A percentile compares a stretch with the other conserved stretches of the same genome.
These are phyloP conservation scores for Trichoderma semiorbis DNA, from an alignment of 2,329 filamentous ascomycete species.

Conservation along the genomic window DNA sequence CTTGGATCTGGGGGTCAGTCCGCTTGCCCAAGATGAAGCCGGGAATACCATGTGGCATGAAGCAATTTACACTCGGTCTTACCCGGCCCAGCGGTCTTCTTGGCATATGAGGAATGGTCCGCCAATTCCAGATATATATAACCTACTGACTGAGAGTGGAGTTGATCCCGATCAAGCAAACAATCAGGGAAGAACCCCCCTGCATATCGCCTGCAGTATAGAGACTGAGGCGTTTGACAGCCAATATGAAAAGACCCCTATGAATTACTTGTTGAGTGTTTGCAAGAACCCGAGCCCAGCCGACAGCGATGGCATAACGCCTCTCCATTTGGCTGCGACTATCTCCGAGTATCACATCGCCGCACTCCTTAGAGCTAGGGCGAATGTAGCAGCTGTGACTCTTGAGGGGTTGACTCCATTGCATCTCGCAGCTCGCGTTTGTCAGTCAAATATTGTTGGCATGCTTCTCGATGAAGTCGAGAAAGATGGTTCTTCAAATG, in stretches of 20 bases:
- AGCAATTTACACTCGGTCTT: constrained; percentile 3
- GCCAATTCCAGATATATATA: constrained; percentile 8
- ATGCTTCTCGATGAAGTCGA: constrained; percentile 19
- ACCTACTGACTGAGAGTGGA: constrained; percentile 16
- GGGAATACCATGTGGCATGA: constrained; percentile 27
- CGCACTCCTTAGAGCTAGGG: constrained; percentile 34
- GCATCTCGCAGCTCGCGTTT: constrained; percentile 36
- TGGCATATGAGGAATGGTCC: neutral
- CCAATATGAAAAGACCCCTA: neutral
- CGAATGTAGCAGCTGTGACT: constrained; percentile 30
- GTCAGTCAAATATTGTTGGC: constrained; percentile 33
- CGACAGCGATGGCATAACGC: constrained; percentile 20
- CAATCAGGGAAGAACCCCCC: constrained; percentile 22
- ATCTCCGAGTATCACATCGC: constrained; percentile 24
- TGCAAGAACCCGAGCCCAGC: constrained; percentile 9
- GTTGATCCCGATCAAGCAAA: constrained; percentile 21
- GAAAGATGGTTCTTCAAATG: neutral
- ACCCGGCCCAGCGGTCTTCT: neutral
- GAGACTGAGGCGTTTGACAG: neutral
- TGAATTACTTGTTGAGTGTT: neutral
- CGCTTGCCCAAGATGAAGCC: constrained; percentile 17
- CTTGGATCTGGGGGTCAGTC: constrained; percentile 12
- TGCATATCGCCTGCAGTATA: constrained; percentile 21
- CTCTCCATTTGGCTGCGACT: constrained; percentile 26
- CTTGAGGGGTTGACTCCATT: constrained; percentile 34